Conservation (phyloP, 2,329 filamentous ascomycete genomes). For the Aureobasidium leucospermi region DNA sequence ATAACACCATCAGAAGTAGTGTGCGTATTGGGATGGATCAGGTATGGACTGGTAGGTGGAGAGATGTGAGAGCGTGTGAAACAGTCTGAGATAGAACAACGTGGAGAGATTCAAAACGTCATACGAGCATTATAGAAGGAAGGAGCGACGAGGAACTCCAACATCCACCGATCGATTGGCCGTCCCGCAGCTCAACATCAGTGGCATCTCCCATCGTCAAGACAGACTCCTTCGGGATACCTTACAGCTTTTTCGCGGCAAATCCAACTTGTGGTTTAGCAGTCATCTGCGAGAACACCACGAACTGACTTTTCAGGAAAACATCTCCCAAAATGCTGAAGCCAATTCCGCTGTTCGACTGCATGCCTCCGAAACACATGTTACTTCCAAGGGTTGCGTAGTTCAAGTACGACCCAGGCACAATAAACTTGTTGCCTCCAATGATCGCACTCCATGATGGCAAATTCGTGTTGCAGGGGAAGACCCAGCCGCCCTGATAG, state of each 20-base stretch:
- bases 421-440: constrained; percentile 33
- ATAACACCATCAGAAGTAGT: not conserved
- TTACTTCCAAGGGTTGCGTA: constrained; percentile 44
- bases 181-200: not conserved
- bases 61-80: too few relatives aligned
- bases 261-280: not conserved
- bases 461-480: constrained; percentile 31
- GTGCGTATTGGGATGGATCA: not conserved
- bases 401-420: constrained; percentile 33
- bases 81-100: too few relatives aligned
- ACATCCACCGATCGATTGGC: not conserved
- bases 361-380: constrained; percentile 59
- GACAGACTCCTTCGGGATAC: too few relatives aligned
- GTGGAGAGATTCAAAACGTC: too few relatives aligned
- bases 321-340: constrained; percentile 65
- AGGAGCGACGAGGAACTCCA: not conserved
- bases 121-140: not conserved
- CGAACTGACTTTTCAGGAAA: constrained; percentile 68
- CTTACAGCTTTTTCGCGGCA: not conserved
- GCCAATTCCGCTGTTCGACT: constrained; percentile 47
- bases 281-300: constrained; percentile 52
- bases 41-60: not conserved
- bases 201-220: not conserved
- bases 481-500: constrained; percentile 34
- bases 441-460: constrained; percentile 43